Conservation (phyloP, 1,139 yeast genomes). For the Suhomyces ambrosiae region DNA sequence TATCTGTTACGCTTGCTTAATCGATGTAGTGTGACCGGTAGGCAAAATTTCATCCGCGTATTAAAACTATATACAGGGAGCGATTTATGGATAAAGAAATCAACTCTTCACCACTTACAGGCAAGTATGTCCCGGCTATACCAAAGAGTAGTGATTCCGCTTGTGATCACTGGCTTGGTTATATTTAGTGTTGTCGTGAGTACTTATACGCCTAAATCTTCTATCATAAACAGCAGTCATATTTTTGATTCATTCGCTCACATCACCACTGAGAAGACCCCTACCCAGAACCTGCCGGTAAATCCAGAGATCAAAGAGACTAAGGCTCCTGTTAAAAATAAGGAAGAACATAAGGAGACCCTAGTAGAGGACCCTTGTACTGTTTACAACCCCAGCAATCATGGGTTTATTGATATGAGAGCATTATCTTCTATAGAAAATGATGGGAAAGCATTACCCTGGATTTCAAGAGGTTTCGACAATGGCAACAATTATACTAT, state of each 20-base stretch:
- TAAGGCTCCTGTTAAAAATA: not conserved
- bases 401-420: constrained; percentile 58
- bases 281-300: constrained; percentile 1
- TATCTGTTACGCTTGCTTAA: not conserved
- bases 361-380: constrained; percentile 51
- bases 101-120: not conserved
- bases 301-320: constrained; percentile 1
- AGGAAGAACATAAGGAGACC: constrained; percentile 19
- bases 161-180: constrained; percentile 18
- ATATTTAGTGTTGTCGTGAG: constrained; percentile 14
- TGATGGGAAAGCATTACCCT: constrained; percentile 52
- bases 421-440: constrained; percentile 44
- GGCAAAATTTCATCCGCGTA: not conserved
- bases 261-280: constrained; percentile 11
- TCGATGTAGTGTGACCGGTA: constrained; percentile 3
- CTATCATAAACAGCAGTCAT: constrained; percentile 14
- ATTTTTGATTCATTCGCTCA: constrained; percentile 26
- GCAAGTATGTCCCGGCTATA: constrained; percentile 17
- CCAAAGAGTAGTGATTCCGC: constrained; percentile 22
- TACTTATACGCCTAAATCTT: constrained; percentile 1
- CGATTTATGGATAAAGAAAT: not conserved
- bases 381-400: constrained; percentile 51
- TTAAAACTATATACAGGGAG: constrained; percentile 1
- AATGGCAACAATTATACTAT: constrained; percentile 74
- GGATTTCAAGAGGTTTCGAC: constrained; percentile 74